Evolutionary conservation across 352 stramenopile species (phyloP), one percentile per base, ranked within the genome.

Genomic region (Pythium volutum): DNA sequence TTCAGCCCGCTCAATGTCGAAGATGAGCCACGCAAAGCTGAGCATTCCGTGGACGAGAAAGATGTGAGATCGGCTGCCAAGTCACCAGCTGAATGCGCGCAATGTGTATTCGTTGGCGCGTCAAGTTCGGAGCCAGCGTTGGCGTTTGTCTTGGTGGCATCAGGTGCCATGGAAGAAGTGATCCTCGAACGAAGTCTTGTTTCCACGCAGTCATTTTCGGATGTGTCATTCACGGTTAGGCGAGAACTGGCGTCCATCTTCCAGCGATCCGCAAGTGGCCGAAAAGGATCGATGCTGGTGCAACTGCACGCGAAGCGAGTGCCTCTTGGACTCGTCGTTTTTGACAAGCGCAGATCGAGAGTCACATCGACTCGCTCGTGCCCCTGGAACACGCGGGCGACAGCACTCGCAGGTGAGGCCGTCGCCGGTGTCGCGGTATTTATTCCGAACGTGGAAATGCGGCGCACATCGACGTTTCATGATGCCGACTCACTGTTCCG

Each of bases 321-420:
- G 1, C 49, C 29, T 18, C 12, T 51, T 4, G 69, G 72, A 5
- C 36, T 76, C 12, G 45, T 79, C 16, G 54, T 66, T 2, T 76
- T 61, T 12, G 58, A 77, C 49, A 31, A 31, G 9, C 22, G 22
- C 29, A 20, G 33, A 29, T 7, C 26, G 10, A 41, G 1, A 5
- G 45, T 16, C 4, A 16, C 26, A 36, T 27, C 36, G 20, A 7
- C 23, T 25, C 15, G 3, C 10, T 43, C 46, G 25, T 20, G 5
- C 20, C 8, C 25, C 6, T 74, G 72, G 63, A 80, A 80, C 36
- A 11, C 67, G 14, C 67, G 73, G 0, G 73, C 69, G 9, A 63
- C 53, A 33, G 67, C 60, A 18, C 41, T 80, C n/a, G 67, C 60
- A 5, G 42, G 48, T 38, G 54, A 69, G 16, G 41, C 39, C 0